These are phyloP conservation scores for Colletotrichum navitas DNA, from an alignment of 2,329 filamentous ascomycete species.

Conservation along the genomic window DNA sequence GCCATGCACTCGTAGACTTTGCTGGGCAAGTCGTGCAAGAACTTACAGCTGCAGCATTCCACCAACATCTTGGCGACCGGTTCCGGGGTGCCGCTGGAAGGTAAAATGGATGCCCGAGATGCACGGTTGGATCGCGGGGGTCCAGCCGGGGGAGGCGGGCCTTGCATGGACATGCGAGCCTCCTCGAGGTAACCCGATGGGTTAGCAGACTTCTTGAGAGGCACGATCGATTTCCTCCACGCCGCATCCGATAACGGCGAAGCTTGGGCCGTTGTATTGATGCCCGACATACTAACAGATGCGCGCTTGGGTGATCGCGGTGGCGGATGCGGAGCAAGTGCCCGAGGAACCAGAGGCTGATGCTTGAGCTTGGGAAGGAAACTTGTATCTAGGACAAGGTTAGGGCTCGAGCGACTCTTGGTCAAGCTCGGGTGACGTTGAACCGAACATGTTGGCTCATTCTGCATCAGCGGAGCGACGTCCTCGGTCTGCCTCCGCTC, in stretches of 20 bases:
- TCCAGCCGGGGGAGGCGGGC: neutral
- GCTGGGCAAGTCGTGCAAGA: constrained; percentile 75
- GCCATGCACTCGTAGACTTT: constrained; percentile 75
- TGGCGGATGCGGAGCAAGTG: constrained; percentile 33
- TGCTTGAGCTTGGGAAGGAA: constrained; percentile 56
- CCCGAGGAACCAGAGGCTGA: constrained; percentile 51
- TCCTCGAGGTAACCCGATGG: constrained; percentile 37
- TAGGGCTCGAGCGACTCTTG: constrained; percentile 46
- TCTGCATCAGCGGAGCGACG: neutral
- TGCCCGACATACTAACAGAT: constrained; percentile 22
- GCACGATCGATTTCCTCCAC: constrained; percentile 16
- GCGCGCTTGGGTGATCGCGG: constrained; percentile 44
- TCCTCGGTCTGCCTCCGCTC: neutral
- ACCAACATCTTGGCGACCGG: constrained; percentile 74
- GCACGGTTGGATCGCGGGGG: constrained; percentile 26
- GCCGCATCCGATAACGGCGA: constrained; percentile 10
- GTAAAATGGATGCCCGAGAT: constrained; percentile 33
- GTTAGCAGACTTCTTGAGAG: constrained; percentile 24
- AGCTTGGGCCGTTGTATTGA: constrained; percentile 36
- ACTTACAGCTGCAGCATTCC: constrained; percentile 73
- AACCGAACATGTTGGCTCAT: constrained; percentile 7
- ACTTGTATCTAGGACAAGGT: constrained; percentile 44
- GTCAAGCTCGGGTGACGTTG: constrained; percentile 40
- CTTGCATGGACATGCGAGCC: constrained; percentile 36
- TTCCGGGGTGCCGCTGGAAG: constrained; percentile 46